Percentiles rank a stretch among this genome's conserved stretches.
phyloP scores from a whole-genome alignment of 2,329 filamentous ascomycete species.

The Aspergillus flavus region DNA sequence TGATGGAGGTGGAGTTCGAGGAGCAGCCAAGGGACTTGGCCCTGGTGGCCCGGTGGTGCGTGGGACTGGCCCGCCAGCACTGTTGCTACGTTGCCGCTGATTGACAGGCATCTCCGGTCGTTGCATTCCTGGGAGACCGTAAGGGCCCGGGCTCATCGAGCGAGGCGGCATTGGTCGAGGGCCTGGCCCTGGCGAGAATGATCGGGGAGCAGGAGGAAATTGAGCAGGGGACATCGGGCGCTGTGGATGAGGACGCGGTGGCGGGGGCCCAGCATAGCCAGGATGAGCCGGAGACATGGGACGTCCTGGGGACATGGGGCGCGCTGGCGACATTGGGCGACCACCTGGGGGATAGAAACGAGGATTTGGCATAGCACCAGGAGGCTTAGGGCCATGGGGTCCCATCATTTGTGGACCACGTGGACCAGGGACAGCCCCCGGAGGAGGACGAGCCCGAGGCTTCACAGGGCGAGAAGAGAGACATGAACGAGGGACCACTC shows the following conservation, averaged over 20 bases:
- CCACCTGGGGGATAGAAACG: slow-evolving; percentile 40
- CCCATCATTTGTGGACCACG: slow-evolving; percentile 38
- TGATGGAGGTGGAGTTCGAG: slow-evolving; percentile 36
- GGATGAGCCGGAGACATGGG: slow-evolving; percentile 28
- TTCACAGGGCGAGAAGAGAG: slow-evolving; percentile 90
- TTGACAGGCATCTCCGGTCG: slow-evolving; percentile 42
- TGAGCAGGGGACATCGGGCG: slow-evolving; percentile 35
- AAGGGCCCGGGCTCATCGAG: slow-evolving; percentile 48
- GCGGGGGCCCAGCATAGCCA: slow-evolving; percentile 30
- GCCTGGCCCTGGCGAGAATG: slow-evolving; percentile 37
- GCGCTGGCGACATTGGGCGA: slow-evolving; percentile 50
- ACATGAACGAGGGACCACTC: slow-evolving; percentile 91
- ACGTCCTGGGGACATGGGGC: slow-evolving; percentile 26
- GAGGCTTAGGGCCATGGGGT: slow-evolving; percentile 36
- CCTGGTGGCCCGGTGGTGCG: slow-evolving; percentile 20
- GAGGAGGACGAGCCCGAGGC: slow-evolving; percentile 62
- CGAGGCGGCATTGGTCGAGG: slow-evolving; percentile 28
- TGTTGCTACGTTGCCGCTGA: slow-evolving; percentile 49
- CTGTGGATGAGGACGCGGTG: slow-evolving; percentile 29
- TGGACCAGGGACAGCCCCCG: slow-evolving; percentile 34
- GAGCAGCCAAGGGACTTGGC: slow-evolving; percentile 33
- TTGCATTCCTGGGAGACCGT: slow-evolving; percentile 44
- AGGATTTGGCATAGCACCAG: slow-evolving; percentile 31
- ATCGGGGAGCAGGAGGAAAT: slow-evolving; percentile 41
- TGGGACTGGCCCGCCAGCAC: slow-evolving; percentile 35